Base-by-base conservation (phyloP, 78 protist genomes). In the Speleostelium caveatum region DNA sequence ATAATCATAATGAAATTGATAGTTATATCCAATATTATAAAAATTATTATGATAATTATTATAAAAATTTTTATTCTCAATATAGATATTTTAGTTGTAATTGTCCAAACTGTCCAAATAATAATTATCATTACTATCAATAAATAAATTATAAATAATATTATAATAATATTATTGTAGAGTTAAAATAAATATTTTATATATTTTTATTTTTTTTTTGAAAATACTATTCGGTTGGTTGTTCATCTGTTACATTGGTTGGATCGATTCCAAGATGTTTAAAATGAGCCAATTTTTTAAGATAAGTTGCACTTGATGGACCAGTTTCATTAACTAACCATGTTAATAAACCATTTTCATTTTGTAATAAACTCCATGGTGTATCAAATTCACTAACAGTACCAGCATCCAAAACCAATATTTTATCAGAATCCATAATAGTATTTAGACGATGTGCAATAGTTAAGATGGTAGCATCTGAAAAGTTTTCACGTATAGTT, bases 381-480 rank as follows among this genome's bases (percentile, higher is more conserved):
- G 69, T 22, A 53, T 78, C 91, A 39, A 80, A 87, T 71, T 94
- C 96, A 33, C 45, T 30, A 0, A 79, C 49, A 5, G 14, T 19
- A n/a, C 95, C 96, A 17, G 51, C 42, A 30, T 65, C 87, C 49
- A 97, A 36, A 36, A 96, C 94, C 90, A 97, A 26, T 0, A 97
- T 59, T 21, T 73, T 35, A 74, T 94, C 95, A 38, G 73, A n/a
- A 67, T 97, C 97, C 22, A 94, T 92, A 63, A 97, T 91, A 19
- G 98, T 97, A 36, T 89, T 53, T 62, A 97, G 90, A 45, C 99
- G 73, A 67, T 97, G 99, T 6, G 99, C 99, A 45, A 97, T 95
- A 17, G 99, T 97, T 26, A 97, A 28, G 24, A 97, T 93, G 0
- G 98, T 97, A 42, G 86, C 35, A 32, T 78, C 71, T 35, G 8